Conservation (phyloP, 352 stramenopile genomes). For the Plasmopara viticola region DNA sequence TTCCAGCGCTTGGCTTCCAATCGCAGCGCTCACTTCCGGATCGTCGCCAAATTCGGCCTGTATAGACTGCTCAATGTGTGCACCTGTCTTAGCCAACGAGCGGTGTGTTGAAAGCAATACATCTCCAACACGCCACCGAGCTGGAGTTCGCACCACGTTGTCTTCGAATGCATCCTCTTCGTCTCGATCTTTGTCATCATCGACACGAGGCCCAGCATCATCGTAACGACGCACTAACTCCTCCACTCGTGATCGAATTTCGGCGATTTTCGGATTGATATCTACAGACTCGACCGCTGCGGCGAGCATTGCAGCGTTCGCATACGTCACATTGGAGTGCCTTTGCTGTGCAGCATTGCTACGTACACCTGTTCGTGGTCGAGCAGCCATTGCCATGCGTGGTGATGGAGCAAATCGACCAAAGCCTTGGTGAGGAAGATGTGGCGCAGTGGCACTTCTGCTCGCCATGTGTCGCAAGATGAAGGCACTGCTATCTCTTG, state of each 20-base stretch:
- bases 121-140: slow-evolving; percentile 55
- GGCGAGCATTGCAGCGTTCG: slow-evolving; percentile 13
- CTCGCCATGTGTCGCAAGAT: slow-evolving; percentile 12
- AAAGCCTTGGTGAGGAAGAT: slow-evolving; percentile 8
- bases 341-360: neutral
- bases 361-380: slow-evolving; percentile 10
- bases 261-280: slow-evolving; percentile 44
- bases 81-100: slow-evolving; percentile 48
- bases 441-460: slow-evolving; percentile 7
- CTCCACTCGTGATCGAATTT: slow-evolving; percentile 61
- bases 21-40: slow-evolving; percentile 30
- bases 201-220: slow-evolving; percentile 25
- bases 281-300: neutral
- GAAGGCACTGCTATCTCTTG: no score
- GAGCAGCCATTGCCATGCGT: slow-evolving; percentile 12
- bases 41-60: slow-evolving; percentile 51
- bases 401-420: slow-evolving; percentile 14
- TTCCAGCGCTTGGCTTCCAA: slow-evolving; percentile 29
- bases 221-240: slow-evolving; percentile 67
- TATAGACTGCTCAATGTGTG: slow-evolving; percentile 47
- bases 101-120: slow-evolving; percentile 57
- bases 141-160: slow-evolving; percentile 23
- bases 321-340: slow-evolving; percentile 4
- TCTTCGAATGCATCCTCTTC: slow-evolving; percentile 22
- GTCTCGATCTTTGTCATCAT: slow-evolving; percentile 19